These are phyloP conservation scores for Komagataella pastoris DNA, from an alignment of 805 yeast genomes.

Conservation along the genomic window DNA sequence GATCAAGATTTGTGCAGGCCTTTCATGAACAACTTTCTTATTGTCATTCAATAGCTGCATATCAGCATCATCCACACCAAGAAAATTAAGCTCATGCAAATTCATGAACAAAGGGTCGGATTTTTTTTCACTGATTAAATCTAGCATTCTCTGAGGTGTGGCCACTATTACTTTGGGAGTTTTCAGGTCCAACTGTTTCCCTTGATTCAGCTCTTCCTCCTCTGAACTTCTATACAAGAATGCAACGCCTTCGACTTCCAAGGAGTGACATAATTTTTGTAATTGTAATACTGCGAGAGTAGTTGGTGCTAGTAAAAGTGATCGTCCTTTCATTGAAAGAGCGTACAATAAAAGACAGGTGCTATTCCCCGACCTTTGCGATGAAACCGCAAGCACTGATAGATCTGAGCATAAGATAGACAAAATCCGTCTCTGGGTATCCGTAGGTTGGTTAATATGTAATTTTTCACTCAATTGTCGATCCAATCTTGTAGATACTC, in stretches of 20 bases:
- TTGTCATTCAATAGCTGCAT: conserved; percentile 12
- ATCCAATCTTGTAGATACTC: conserved; percentile 1
- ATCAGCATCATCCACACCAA: conserved; percentile 21
- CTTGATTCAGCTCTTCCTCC: conserved; percentile 12
- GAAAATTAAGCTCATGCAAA: conserved; percentile 12
- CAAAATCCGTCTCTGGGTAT: conserved; percentile 15
- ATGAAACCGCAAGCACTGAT: conserved; percentile 17
- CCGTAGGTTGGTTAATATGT: conserved; percentile 11
- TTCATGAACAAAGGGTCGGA: conserved; percentile 11
- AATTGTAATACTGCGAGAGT: conserved; percentile 13
- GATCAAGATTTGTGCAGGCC: conserved; percentile 17
- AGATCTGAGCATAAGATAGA: conserved; percentile 12
- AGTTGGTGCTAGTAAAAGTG: conserved; percentile 14
- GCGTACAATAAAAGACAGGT: conserved; percentile 14
- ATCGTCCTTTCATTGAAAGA: conserved; percentile 8
- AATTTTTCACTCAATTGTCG: conserved; percentile 4
- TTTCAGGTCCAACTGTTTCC: conserved; percentile 9
- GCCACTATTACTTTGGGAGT: conserved; percentile 18
- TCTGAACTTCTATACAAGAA: conserved; percentile 15
- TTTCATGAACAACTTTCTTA: conserved; percentile 5
- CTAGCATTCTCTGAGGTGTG: conserved; percentile 22
- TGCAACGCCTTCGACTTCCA: conserved; percentile 12
- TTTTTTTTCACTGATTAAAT: conserved; percentile 17
- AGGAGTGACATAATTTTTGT: conserved; percentile 5
- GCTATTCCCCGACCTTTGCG: conserved; percentile 18